phyloP scores from a whole-genome alignment of 1,284 basidiomycete species.

The Microbotryum violaceum region DNA sequence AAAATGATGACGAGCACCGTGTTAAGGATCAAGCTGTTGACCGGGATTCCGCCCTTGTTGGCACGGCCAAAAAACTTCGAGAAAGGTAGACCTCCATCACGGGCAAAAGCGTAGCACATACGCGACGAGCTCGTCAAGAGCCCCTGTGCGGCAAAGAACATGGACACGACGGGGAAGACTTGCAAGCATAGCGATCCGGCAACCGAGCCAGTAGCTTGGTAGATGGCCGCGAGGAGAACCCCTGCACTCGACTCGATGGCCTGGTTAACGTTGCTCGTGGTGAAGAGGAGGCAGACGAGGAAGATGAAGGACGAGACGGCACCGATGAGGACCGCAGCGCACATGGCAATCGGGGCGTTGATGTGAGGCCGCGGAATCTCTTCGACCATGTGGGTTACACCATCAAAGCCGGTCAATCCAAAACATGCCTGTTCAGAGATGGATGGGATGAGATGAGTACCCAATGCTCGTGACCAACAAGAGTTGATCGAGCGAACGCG shows the following conservation, averaged over 20 bases:
- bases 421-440: conserved; percentile 41
- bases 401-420: conserved; percentile 41
- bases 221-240: conserved; percentile 59
- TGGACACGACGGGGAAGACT: conserved; percentile 43
- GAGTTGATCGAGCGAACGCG: conserved; percentile 7
- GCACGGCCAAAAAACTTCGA: conserved; percentile 49
- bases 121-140: conserved; percentile 59
- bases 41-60: conserved; percentile 46
- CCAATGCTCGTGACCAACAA: not conserved
- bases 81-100: conserved; percentile 56
- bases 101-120: conserved; percentile 61
- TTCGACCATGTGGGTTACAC: conserved; percentile 49
- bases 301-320: conserved; percentile 54
- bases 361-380: conserved; percentile 54
- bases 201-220: conserved; percentile 52
- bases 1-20: conserved; percentile 46
- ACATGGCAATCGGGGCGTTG: conserved; percentile 55
- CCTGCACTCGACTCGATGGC: conserved; percentile 54
- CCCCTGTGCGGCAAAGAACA: conserved; percentile 40
- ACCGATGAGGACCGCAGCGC: conserved; percentile 58
- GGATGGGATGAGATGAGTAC: not conserved
- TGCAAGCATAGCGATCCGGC: conserved; percentile 55
- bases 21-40: conserved; percentile 52
- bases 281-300: conserved; percentile 61
- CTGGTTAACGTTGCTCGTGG: conserved; percentile 52